Base-by-base conservation (phyloP, 2,329 filamentous ascomycete genomes). In the Curvularia eragrostidis region DNA sequence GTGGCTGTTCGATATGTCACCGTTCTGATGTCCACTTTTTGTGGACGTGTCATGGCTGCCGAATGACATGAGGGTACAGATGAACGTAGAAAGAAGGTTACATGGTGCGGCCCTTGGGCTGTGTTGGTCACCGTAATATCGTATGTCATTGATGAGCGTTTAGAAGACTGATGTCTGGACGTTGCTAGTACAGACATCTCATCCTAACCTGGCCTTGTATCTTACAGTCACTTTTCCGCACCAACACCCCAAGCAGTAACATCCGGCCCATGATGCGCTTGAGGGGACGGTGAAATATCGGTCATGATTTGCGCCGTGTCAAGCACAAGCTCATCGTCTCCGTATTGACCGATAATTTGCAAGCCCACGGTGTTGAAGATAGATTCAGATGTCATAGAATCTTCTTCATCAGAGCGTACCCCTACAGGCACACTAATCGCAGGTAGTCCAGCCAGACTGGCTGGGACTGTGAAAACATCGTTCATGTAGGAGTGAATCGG, bases 391-490 rank as follows among this genome's bases (percentile, higher is more conserved):
- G 6, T 23, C n/a, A 74, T 67, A 2, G 75, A 71, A 5, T 64
- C 64, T 13, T 41, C 42, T 7, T 66, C 62, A 1, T 67, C 58
- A 19, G 61, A 59, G 2, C 73, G 73, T 58, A 82, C 70, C 18
- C 77, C 75, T 62, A 89, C 82, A 0, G 95, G 94, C 10, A 99
- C 83, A 65, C 90, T 97, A 49, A 97, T 85, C 10, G 93, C 91
- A 3, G 95, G 95, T 54, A 99, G 80, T 0, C 95, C 95, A 0
- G 94, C 95, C 64, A 99, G 80, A 78, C 93, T 97, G 2, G 94
- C 93, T 1, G 95, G 95, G 1, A 99, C 94, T 0, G 95, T 98
- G 69, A 98, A 94, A 1, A 98, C 89, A 78, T 99, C 95, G 70
- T 95, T 97, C 82, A 91, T 90, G 72, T 97, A 98, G 1, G 85